phyloP scores from a whole-genome alignment of 805 yeast genomes.

The Metschnikowia vanudenii region DNA sequence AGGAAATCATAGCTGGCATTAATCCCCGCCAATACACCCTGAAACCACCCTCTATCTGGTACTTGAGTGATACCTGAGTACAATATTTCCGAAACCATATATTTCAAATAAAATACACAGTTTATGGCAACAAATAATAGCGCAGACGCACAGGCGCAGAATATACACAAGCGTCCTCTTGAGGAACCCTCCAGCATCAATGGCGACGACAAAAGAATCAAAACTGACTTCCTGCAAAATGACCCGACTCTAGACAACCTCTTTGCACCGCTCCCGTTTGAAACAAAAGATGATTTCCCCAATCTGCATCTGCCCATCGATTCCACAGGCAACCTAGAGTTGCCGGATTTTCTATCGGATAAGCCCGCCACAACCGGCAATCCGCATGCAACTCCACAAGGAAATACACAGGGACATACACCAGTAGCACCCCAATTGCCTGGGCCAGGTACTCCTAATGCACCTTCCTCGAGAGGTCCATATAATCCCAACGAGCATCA shows the following conservation, averaged over 20 bases:
- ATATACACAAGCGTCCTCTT: conserved; percentile 12
- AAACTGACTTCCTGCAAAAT: conserved; percentile 12
- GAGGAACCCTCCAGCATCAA: conserved; percentile 8
- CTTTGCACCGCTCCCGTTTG: conserved; percentile 23
- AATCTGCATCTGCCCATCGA: conserved; percentile 12
- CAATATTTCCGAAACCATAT: background rate
- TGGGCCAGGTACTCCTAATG: conserved; percentile 3
- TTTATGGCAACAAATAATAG: conserved; percentile 7
- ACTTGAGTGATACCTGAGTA: background rate
- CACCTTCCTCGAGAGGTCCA: background rate
- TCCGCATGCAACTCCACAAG: background rate
- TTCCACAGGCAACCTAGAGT: conserved; percentile 11
- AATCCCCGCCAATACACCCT: background rate
- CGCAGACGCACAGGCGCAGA: conserved; percentile 5
- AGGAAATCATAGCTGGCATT: background rate
- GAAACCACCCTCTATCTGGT: background rate
- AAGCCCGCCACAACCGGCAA: conserved; percentile 1
- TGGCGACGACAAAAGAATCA: conserved; percentile 12
- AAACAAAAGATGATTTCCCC: conserved; percentile 11
- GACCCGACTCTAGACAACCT: conserved; percentile 16
- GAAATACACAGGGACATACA: background rate
- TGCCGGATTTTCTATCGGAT: conserved; percentile 18
- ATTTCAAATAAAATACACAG: background rate
- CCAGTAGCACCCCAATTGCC: background rate
- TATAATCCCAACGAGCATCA: background rate